Evolutionary conservation across 2,329 filamentous ascomycete species (phyloP).

Genomic region (Trichoderma atroviride): DNA sequence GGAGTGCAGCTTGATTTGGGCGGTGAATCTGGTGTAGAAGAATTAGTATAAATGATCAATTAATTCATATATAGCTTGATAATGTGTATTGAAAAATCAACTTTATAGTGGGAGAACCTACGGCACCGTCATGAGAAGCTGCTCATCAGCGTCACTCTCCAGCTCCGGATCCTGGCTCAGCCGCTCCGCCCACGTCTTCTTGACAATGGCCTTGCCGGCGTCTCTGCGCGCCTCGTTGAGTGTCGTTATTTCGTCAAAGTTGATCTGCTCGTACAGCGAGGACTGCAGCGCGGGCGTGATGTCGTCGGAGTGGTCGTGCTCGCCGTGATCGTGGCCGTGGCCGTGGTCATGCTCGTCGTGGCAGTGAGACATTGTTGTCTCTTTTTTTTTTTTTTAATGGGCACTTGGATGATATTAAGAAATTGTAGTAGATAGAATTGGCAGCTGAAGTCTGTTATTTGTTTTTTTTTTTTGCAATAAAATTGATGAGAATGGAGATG

Average conservation of each 20-base stretch:
- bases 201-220: slow-evolving; percentile 73
- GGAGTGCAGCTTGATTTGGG: slow-evolving; percentile 88
- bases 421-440: not conserved
- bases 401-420: not conserved
- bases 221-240: slow-evolving; percentile 76
- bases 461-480: not conserved
- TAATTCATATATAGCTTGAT: not conserved
- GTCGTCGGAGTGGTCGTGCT: slow-evolving; percentile 89
- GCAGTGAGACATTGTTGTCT: slow-evolving; percentile 48
- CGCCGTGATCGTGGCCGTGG: slow-evolving; percentile 55
- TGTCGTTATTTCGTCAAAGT: slow-evolving; percentile 82
- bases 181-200: slow-evolving; percentile 90
- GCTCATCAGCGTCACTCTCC: slow-evolving; percentile 84
- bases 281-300: slow-evolving; percentile 88
- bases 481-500: not conserved
- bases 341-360: slow-evolving; percentile 55
- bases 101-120: slow-evolving; percentile 46
- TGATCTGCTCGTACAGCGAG: slow-evolving; percentile 88
- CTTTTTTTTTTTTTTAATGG: not conserved
- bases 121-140: slow-evolving; percentile 91
- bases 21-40: slow-evolving; percentile 71
- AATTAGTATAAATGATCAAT: not conserved
- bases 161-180: slow-evolving; percentile 73
- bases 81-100: not conserved
- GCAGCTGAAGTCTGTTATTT: not conserved